Base-by-base conservation (phyloP, 306 rosid species). In the Malus fusca region DNA sequence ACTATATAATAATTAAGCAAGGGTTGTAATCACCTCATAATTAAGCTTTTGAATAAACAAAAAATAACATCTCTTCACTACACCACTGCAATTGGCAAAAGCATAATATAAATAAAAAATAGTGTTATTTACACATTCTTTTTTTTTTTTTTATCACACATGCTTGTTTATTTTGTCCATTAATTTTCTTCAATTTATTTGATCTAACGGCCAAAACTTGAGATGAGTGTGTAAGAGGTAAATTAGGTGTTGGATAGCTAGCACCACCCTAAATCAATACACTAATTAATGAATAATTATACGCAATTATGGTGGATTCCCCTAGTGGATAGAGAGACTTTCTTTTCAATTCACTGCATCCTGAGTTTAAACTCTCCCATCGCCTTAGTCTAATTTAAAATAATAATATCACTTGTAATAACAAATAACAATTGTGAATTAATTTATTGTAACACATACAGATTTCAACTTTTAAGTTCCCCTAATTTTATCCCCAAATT, bases 191-290 rank as follows among this genome's bases (percentile, higher is more conserved):
- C 10, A 37, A 37, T 37, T 37, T 37, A 37, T 37, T 37, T 0
- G 10, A 1, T 33, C 0, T 0, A 0, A 33, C 8, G 8, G 8
- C 0, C 2, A 33, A 1, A 33, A 33, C 5, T 33, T 33, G 8
- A 6, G 2, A 6, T 2, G 8, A 33, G 8, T 33, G 37, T 37
- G 42, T 37, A 0, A 37, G 42, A 37, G 2, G 10, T 37, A 37
- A 37, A 37, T 7, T 37, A 2, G 0, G 42, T 2, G 42, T 37
- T 2, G 42, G 42, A 37, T 37, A 37, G 40, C 40, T 35, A 1
- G 42, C 42, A 37, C 42, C 42, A 7, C 2, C 42, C 42, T 37
- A 42, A 42, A 17, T 51, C 8, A 51, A 48, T 51, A 51, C 21
- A 51, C 21, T 48, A 48, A 48, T 48, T 48, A 48, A 51, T 51